Evolutionary conservation across 2,329 filamentous ascomycete species (phyloP), one percentile per base, ranked within the genome.

Genomic region (Bretziella fagacearum): DNA sequence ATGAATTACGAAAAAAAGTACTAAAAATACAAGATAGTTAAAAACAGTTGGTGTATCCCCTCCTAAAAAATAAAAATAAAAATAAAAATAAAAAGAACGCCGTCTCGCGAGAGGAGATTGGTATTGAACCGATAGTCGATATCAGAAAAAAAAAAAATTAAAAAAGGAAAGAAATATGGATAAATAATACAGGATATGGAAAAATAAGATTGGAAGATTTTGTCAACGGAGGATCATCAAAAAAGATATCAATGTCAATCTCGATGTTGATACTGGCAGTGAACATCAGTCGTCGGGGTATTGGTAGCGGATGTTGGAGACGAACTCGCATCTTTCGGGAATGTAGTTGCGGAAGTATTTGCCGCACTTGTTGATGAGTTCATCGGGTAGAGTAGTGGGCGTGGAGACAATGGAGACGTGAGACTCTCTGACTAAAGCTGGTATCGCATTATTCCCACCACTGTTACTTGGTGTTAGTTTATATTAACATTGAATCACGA

Each of bases 321-420:
- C 70, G 63, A 96, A 98, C 3, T 63, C 68, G 54, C 75, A 75
- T 0, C 63, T 68, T 27, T 64, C 65, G 3, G 60, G 57, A 61
- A 95, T 84, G 69, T 86, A 96, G 35, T 85, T 70, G 61, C 84
- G 93, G 61, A 98, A 96, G 60, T 84, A 84, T 55, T 79, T 81
- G 0, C 91, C 91, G 2, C 86, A 84, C 54, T 83, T 62, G 39
- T 68, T 67, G 57, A 84, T 71, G 52, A 93, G 66, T 20, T 72
- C 55, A 3, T 71, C 63, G 0, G 72, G 68, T 2, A 80, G 67
- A 20, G n/a, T 13, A 6, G 32, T 10, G 54, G 53, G 64, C 59
- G 44, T 60, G 40, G 56, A 54, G 46, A 72, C 62, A 4, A 78
- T 62, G 49, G 77, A 65, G 48, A 95, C 81, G 55, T 87, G 94